phyloP scores from a whole-genome alignment of 2,329 filamentous ascomycete genomes.

The Xylariaceae sp. region DNA sequence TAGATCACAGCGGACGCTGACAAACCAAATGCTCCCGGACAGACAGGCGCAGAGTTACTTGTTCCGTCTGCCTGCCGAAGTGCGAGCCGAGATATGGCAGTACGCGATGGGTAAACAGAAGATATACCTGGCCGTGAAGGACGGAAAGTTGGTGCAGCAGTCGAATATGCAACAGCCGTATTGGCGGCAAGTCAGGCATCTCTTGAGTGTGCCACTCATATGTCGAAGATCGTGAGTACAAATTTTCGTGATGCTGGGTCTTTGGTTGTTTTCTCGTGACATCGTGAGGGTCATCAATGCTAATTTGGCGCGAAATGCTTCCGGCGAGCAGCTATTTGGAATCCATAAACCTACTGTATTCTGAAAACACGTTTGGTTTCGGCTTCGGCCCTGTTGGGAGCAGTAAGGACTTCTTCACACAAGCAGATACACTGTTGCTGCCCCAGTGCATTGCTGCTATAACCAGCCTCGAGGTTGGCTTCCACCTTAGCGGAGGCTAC shows the following conservation, averaged over 20 bases:
- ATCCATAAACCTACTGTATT: conserved; percentile 19
- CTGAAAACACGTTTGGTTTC: conserved; percentile 19
- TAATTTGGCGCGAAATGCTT: conserved; percentile 1
- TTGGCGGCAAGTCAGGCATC: conserved; percentile 14
- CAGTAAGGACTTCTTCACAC: conserved; percentile 18
- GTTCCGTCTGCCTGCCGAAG: conserved; percentile 17
- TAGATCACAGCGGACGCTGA: conserved; percentile 15
- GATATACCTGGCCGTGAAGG: conserved; percentile 15
- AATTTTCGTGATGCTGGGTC: neutral
- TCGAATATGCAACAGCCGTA: conserved; percentile 15
- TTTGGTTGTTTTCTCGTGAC: neutral
- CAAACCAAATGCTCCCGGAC: conserved; percentile 19
- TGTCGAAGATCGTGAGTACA: conserved; percentile 19
- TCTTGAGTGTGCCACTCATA: conserved; percentile 17
- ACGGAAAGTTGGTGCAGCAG: conserved; percentile 17
- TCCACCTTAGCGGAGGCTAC: conserved; percentile 20
- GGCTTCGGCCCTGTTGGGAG: conserved; percentile 16
- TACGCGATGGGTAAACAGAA: conserved; percentile 16
- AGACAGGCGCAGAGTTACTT: conserved; percentile 15
- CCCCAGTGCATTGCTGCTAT: conserved; percentile 19
- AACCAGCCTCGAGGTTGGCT: conserved; percentile 19
- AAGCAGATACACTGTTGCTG: conserved; percentile 15
- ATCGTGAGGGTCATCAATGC: neutral
- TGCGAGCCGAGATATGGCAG: conserved; percentile 18
- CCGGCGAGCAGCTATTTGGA: conserved; percentile 16